These are phyloP conservation scores for Ascochyta pisi DNA, from an alignment of 2,329 filamentous ascomycete species.

Conservation along the genomic window DNA sequence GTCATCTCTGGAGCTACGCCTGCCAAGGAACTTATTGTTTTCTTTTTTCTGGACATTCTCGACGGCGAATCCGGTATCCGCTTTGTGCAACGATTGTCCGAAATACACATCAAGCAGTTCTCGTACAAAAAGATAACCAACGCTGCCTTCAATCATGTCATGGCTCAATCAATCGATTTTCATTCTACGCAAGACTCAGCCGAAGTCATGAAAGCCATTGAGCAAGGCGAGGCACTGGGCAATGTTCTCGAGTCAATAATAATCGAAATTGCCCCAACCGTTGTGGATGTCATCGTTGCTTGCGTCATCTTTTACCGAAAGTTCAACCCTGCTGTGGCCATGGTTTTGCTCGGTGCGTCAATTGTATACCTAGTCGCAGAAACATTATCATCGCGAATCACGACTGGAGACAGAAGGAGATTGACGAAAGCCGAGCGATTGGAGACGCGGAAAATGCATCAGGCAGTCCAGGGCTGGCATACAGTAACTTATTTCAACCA, in stretches of 20 bases:
- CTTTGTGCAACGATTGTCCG: constrained; percentile 58
- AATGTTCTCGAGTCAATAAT: constrained; percentile 63
- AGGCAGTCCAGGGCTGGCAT: constrained; percentile 52
- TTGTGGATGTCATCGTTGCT: constrained; percentile 61
- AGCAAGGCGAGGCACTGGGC: constrained; percentile 64
- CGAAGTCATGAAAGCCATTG: constrained; percentile 66
- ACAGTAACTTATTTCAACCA: constrained; percentile 61
- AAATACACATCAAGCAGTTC: constrained; percentile 59
- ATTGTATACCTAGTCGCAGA: constrained; percentile 7
- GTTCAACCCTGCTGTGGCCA: constrained; percentile 3
- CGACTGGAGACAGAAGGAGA: constrained; percentile 3
- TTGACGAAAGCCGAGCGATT: constrained; percentile 9
- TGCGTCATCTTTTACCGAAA: constrained; percentile 7
- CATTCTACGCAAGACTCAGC: constrained; percentile 72
- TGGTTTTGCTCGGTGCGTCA: constrained; percentile 3
- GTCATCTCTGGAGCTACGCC: constrained; percentile 58
- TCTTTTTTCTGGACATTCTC: constrained; percentile 55
- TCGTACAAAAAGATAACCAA: constrained; percentile 12
- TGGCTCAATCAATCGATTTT: constrained; percentile 71
- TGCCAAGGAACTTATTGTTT: constrained; percentile 59
- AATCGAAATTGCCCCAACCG: constrained; percentile 65
- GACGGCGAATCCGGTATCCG: constrained; percentile 52
- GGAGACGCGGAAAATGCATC: constrained; percentile 17
- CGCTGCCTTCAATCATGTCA: constrained; percentile 66
- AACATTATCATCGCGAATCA: constrained; percentile 2